Conservation (phyloP, 768 basidiomycete species). For the Auriscalpium orientale region DNA sequence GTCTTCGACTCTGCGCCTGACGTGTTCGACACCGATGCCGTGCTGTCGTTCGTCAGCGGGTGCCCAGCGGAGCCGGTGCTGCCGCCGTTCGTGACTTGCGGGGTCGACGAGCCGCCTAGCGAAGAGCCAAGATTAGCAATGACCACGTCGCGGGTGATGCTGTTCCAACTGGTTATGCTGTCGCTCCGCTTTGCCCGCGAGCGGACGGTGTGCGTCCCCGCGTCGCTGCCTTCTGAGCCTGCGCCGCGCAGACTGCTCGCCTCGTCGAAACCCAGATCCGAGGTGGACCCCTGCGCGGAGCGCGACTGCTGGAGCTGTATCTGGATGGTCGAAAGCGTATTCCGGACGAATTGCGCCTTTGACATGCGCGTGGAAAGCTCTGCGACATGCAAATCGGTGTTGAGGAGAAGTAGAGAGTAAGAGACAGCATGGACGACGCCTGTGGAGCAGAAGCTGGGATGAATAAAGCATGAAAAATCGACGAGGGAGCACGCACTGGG, state of each 20-base stretch:
- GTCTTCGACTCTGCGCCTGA: constrained; percentile 33
- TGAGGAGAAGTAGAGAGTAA: constrained; percentile 88
- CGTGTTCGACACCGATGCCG: constrained; percentile 45
- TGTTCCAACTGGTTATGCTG: constrained; percentile 81
- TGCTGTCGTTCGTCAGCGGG: constrained; percentile 48
- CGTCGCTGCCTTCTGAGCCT: constrained; percentile 52
- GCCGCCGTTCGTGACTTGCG: constrained; percentile 1
- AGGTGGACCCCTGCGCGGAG: constrained; percentile 40
- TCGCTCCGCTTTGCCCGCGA: constrained; percentile 68
- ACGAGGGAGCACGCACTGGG: constrained; percentile 49
- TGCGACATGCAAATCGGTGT: constrained; percentile 96
- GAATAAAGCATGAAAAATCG: background rate
- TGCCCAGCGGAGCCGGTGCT: constrained; percentile 4
- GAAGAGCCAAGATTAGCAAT: constrained; percentile 20
- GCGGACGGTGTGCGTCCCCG: constrained; percentile 23
- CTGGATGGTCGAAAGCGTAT: constrained; percentile 83
- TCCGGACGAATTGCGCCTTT: constrained; percentile 81
- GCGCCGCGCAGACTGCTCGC: constrained; percentile 49
- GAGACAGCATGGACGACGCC: constrained; percentile 93
- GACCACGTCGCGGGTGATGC: constrained; percentile 56
- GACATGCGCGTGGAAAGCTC: constrained; percentile 89
- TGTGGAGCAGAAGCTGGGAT: constrained; percentile 21
- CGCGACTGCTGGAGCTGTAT: constrained; percentile 58
- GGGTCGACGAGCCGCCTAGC: constrained; percentile 4
- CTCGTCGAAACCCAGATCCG: constrained; percentile 64